Percentiles rank a stretch among this genome's conserved stretches.
These are phyloP conservation scores for Penicillium alfredii DNA, from an alignment of 495 filamentous ascomycete species.

Conservation along the genomic window DNA sequence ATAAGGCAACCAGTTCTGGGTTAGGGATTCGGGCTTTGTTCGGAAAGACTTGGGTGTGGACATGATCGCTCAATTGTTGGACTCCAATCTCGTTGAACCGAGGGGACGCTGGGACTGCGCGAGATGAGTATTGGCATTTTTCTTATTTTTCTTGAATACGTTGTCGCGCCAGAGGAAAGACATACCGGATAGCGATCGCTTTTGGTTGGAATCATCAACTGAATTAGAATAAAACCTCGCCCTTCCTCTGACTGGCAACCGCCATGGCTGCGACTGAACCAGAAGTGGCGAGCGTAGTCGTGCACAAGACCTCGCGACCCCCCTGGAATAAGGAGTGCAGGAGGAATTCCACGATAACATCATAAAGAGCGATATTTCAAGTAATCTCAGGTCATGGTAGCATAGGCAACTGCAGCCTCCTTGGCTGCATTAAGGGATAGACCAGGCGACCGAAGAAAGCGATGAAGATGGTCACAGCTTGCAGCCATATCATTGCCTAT, in stretches of 20 bases:
- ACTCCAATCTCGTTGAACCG: slow-evolving; percentile 91
- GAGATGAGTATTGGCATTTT: slow-evolving; percentile 16
- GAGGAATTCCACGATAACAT: slow-evolving; percentile 28
- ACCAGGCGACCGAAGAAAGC: background rate
- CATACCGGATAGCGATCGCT: slow-evolving; percentile 36
- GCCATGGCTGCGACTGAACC: slow-evolving; percentile 15
- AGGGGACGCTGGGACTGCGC: slow-evolving; percentile 49
- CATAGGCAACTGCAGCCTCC: slow-evolving; percentile 8
- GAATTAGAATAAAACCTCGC: slow-evolving; percentile 22
- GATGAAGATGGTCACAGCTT: too few species aligned
- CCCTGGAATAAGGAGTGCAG: slow-evolving; percentile 33
- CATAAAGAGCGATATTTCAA: slow-evolving; percentile 2
- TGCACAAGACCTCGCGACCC: slow-evolving; percentile 26
- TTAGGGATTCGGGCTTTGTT: slow-evolving; percentile 51
- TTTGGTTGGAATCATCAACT: slow-evolving; percentile 9
- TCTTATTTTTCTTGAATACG: background rate
- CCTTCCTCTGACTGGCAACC: background rate
- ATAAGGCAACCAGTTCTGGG: slow-evolving; percentile 65
- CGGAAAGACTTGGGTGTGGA: slow-evolving; percentile 81
- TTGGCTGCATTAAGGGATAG: slow-evolving; percentile 5
- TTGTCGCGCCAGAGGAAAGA: background rate
- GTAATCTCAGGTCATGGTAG: slow-evolving; percentile 22
- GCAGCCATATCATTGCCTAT: too few species aligned
- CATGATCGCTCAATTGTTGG: slow-evolving; percentile 78
- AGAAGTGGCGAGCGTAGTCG: slow-evolving; percentile 20